Conservation (phyloP, 73 alveolate genomes). For the Halteria grandinella region DNA sequence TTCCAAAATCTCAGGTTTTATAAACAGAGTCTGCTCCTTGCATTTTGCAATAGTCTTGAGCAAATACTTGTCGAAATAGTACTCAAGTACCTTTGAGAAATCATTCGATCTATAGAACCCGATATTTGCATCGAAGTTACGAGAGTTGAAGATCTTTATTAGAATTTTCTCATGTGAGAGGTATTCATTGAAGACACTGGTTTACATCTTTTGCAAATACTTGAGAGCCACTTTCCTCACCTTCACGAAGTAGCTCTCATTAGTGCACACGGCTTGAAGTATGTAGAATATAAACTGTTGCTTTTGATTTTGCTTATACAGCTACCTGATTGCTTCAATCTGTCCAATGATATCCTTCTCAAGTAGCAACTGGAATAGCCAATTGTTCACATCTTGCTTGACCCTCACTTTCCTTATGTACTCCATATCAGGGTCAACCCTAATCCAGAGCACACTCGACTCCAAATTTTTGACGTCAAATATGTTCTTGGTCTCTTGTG, state of each 20-base stretch:
- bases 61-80: slow-evolving; percentile 50
- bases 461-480: slow-evolving; percentile 68
- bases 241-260: slow-evolving; percentile 56
- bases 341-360: slow-evolving; percentile 77
- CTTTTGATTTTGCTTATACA: slow-evolving; percentile 30
- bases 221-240: slow-evolving; percentile 69
- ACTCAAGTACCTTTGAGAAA: slow-evolving; percentile 45
- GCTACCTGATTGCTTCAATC: slow-evolving; percentile 72
- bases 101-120: slow-evolving; percentile 59
- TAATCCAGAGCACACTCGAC: slow-evolving; percentile 74
- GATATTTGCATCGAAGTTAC: slow-evolving; percentile 24
- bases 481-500: slow-evolving; percentile 44
- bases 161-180: slow-evolving; percentile 62
- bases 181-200: slow-evolving; percentile 47
- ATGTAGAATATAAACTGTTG: slow-evolving; percentile 30
- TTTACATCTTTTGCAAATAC: slow-evolving; percentile 47
- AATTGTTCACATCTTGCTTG: slow-evolving; percentile 44
- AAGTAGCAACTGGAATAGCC: slow-evolving; percentile 68
- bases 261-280: slow-evolving; percentile 15
- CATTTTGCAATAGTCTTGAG: slow-evolving; percentile 44
- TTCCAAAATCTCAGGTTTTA: slow-evolving; percentile 17
- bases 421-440: slow-evolving; percentile 77
- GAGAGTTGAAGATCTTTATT: slow-evolving; percentile 30
- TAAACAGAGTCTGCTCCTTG: slow-evolving; percentile 19
- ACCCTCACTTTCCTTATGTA: slow-evolving; percentile 66